Percentiles rank a stretch among this genome's conserved stretches.
phyloP scores from a whole-genome alignment of 176 grass and related monocot genomes.

The Phoenix roebelenii region DNA sequence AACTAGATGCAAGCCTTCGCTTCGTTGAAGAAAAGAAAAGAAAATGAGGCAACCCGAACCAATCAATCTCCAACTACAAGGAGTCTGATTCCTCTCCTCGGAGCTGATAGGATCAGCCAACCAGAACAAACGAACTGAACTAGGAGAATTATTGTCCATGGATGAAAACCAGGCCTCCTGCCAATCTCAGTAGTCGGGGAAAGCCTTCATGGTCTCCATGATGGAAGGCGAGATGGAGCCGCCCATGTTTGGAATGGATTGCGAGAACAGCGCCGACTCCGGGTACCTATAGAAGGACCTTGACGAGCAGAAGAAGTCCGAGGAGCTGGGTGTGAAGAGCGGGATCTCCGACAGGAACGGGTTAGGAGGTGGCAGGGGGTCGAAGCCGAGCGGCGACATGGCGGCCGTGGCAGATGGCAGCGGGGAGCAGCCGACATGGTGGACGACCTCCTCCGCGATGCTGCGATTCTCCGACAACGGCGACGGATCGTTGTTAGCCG shows the following conservation, averaged over 20 bases:
- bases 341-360: neutral
- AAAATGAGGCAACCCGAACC: too few species aligned
- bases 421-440: neutral
- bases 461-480: constrained; percentile 37
- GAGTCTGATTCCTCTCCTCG: too few species aligned
- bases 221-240: too few species aligned
- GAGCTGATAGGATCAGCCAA: too few species aligned
- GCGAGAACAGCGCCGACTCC: neutral
- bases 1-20: too few species aligned
- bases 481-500: constrained; percentile 24
- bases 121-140: too few species aligned
- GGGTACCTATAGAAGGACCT: neutral
- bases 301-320: constrained; percentile 1
- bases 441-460: neutral
- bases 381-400: neutral
- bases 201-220: too few species aligned
- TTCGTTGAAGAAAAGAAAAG: too few species aligned
- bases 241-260: neutral
- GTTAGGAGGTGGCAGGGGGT: neutral
- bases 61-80: too few species aligned
- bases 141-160: too few species aligned
- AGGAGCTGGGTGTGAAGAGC: neutral
- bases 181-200: too few species aligned
- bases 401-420: neutral
- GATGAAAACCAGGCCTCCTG: too few species aligned